A percentile compares a stretch with the other conserved stretches of the same genome.
These are phyloP conservation scores for Pseudogymnoascus sp. DNA, from an alignment of 2,329 filamentous ascomycete genomes.

Conservation along the genomic window DNA sequence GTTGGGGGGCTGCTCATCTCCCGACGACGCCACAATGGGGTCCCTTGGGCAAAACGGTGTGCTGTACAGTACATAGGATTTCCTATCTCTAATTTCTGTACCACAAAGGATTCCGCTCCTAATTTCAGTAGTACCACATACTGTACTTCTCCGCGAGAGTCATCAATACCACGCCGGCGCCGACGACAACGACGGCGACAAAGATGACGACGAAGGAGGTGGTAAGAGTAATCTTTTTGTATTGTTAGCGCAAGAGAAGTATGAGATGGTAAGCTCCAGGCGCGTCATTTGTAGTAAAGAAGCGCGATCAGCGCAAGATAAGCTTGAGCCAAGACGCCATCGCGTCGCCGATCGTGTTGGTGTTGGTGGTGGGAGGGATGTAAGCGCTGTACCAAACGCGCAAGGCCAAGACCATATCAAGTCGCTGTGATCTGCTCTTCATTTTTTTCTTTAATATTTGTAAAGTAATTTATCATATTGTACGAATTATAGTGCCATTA, in stretches of 20 bases:
- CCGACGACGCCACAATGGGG: background rate
- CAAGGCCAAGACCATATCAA: background rate
- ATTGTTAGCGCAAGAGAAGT: slow-evolving; percentile 63
- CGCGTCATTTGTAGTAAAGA: slow-evolving; percentile 51
- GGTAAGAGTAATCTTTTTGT: slow-evolving; percentile 49
- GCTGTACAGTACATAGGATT: background rate
- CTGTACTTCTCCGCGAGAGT: background rate
- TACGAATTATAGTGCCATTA: background rate
- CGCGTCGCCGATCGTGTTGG: background rate
- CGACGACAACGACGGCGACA: background rate
- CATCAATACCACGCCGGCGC: background rate
- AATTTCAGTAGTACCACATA: no score
- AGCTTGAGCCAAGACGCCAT: background rate
- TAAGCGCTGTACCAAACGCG: background rate
- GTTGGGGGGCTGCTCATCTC: background rate
- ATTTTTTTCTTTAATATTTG: background rate
- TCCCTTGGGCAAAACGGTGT: background rate
- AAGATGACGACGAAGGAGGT: background rate
- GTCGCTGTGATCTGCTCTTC: background rate
- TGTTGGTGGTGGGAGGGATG: background rate
- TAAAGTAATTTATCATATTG: background rate
- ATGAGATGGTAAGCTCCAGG: slow-evolving; percentile 62
- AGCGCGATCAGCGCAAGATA: slow-evolving; percentile 30
- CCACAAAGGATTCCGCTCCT: no score
- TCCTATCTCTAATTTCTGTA: no score